Conservation (phyloP, 192 early-diverging fungal genomes). For the Coemansia aciculifera region DNA sequence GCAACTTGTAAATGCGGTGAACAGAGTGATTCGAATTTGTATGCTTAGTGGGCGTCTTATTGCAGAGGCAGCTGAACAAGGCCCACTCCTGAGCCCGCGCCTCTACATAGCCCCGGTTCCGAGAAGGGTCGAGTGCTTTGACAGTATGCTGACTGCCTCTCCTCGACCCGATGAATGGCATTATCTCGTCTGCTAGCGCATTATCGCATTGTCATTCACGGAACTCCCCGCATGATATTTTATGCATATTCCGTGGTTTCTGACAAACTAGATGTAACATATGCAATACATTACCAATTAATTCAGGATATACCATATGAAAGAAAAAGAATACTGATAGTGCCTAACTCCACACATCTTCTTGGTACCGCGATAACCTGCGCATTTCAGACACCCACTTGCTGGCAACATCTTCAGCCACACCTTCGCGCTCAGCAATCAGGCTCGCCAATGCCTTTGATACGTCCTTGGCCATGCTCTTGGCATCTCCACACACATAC, state of each 20-base stretch:
- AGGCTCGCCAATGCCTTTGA: constrained; percentile 59
- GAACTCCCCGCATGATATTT: not conserved
- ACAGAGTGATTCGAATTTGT: no score
- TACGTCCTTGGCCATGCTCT: constrained; percentile 95
- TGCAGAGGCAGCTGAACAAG: no score
- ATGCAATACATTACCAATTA: not conserved
- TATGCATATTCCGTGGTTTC: not conserved
- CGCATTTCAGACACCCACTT: constrained; percentile 86
- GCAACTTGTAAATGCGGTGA: no score
- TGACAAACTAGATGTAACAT: not conserved
- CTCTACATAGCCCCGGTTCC: no score
- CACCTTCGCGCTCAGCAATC: constrained; percentile 69
- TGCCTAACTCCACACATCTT: constrained; percentile 76
- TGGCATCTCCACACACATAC: constrained; percentile 96
- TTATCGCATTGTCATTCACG: no score
- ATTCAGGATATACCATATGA: not conserved
- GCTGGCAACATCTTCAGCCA: constrained; percentile 66
- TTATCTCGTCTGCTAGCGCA: no score
- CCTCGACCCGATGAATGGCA: no score
- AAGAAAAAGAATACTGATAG: not conserved
- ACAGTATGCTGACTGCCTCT: no score
- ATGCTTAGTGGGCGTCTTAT: no score
- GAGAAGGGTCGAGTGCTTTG: no score
- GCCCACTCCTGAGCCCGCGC: no score
- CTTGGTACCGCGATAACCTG: constrained; percentile 79